A percentile compares a stretch with the other conserved stretches of the same genome.
These are phyloP conservation scores for Annulohypoxylon stygium DNA, from an alignment of 495 filamentous ascomycete species.

Conservation along the genomic window DNA sequence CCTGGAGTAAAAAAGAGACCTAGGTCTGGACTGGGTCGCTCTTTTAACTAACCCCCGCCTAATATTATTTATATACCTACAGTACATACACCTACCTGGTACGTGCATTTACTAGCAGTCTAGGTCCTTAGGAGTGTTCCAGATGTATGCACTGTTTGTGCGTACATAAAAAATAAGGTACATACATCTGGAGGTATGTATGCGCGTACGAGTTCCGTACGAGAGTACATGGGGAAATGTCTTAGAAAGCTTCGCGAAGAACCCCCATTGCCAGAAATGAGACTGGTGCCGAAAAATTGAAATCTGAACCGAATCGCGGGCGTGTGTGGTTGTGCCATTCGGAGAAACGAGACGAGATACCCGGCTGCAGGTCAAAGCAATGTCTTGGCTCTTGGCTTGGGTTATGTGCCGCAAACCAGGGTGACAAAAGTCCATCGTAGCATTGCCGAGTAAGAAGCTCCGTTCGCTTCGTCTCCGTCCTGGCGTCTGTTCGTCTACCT, in stretches of 20 bases:
- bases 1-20: neutral
- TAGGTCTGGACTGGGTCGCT: slow-evolving; percentile 27
- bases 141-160: neutral
- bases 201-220: slow-evolving; percentile 5
- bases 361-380: slow-evolving; percentile 49
- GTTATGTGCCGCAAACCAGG: slow-evolving; percentile 48
- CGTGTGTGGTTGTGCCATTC: slow-evolving; percentile 43
- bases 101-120: neutral
- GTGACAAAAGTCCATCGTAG: slow-evolving; percentile 43
- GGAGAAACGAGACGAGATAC: slow-evolving; percentile 50
- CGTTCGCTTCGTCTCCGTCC: slow-evolving; percentile 5
- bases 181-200: slow-evolving; percentile 1
- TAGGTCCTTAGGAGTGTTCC: neutral
- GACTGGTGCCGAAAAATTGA: slow-evolving; percentile 38
- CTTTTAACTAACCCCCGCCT: slow-evolving; percentile 3
- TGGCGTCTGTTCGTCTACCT: neutral
- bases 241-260: slow-evolving; percentile 49
- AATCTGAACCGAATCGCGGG: slow-evolving; percentile 48
- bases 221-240: slow-evolving; percentile 37
- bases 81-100: neutral
- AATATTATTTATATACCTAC: slow-evolving; percentile 11
- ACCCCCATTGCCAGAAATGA: slow-evolving; percentile 38
- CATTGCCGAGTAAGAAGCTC: slow-evolving; percentile 42
- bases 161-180: slow-evolving; percentile 7
- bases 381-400: slow-evolving; percentile 30